These are phyloP conservation scores for Perilla frutescens DNA, from an alignment of 257 asterid species.

Conservation along the genomic window DNA sequence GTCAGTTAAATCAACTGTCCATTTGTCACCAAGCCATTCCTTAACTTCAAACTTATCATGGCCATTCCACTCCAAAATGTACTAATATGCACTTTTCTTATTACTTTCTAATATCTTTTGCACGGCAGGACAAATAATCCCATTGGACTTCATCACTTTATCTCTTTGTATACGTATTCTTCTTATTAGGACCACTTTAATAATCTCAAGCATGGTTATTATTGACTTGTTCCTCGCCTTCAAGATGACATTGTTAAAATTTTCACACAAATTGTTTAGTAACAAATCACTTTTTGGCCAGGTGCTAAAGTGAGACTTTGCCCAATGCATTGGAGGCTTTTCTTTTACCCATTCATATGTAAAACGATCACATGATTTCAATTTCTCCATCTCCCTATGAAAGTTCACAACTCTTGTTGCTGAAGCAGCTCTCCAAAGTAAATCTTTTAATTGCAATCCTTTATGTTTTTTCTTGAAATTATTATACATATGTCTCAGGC, in stretches of 20 bases:
- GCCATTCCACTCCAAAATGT: no score
- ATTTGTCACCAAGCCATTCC: no score
- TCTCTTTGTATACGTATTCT: neutral
- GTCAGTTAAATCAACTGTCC: no score
- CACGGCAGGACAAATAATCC: no score
- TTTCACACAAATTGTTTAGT: conserved; percentile 5
- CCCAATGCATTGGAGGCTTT: conserved; percentile 9
- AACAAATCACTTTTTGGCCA: neutral
- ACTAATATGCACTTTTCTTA: no score
- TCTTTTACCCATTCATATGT: neutral
- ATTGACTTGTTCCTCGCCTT: neutral
- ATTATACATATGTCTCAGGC: no score
- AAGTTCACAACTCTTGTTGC: neutral
- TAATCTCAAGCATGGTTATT: neutral
- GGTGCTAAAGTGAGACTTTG: neutral
- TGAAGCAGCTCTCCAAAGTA: no score
- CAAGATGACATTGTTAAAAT: neutral
- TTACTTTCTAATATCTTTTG: no score
- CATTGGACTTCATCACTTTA: neutral
- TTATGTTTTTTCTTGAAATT: no score
- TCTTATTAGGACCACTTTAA: neutral
- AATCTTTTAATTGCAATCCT: no score
- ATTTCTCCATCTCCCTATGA: neutral
- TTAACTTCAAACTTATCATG: no score
- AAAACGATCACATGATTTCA: neutral